A percentile compares a stretch with the other conserved stretches of the same genome.
phyloP scores from a whole-genome alignment of 495 filamentous ascomycete species.

The Pseudoneurospora amorphoporcata region DNA sequence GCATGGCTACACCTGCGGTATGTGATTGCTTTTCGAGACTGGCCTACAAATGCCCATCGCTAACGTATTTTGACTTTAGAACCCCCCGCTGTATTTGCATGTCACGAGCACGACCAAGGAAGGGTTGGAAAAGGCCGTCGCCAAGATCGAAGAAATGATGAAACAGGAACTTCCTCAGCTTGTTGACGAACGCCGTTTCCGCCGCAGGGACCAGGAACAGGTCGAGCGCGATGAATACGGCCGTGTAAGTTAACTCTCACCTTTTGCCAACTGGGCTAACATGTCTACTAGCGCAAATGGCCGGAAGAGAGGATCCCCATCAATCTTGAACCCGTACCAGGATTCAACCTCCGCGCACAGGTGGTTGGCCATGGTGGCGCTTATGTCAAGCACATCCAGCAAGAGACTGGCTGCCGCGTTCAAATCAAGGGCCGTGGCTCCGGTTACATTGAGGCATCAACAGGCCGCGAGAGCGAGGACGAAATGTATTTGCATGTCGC shows the following conservation, averaged over 20 bases:
- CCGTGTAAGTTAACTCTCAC: constrained; percentile 49
- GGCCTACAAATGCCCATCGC: not conserved
- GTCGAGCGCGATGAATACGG: constrained; percentile 95
- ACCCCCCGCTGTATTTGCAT: constrained; percentile 87
- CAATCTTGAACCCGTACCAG: constrained; percentile 76
- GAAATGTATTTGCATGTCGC: constrained; percentile 92
- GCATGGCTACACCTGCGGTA: constrained; percentile 88
- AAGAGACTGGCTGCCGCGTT: constrained; percentile 85
- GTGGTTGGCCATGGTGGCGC: constrained; percentile 88
- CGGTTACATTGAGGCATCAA: constrained; percentile 79
- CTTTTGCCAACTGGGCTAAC: not conserved
- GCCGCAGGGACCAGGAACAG: constrained; percentile 76
- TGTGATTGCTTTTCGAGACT: not conserved
- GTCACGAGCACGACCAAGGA: constrained; percentile 89
- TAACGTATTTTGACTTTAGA: constrained; percentile 42
- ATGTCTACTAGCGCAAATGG: constrained; percentile 74
- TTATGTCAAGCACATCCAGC: constrained; percentile 96
- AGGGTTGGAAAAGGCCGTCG: constrained; percentile 78
- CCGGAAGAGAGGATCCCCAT: constrained; percentile 91
- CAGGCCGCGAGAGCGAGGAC: constrained; percentile 82
- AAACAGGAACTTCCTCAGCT: constrained; percentile 91
- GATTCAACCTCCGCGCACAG: constrained; percentile 94
- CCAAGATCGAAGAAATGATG: constrained; percentile 86
- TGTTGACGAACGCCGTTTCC: constrained; percentile 90
- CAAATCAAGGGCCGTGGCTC: constrained; percentile 98